These are phyloP conservation scores for Trichoderma atrobrunneum DNA, from an alignment of 2,329 filamentous ascomycete genomes.

Conservation along the genomic window DNA sequence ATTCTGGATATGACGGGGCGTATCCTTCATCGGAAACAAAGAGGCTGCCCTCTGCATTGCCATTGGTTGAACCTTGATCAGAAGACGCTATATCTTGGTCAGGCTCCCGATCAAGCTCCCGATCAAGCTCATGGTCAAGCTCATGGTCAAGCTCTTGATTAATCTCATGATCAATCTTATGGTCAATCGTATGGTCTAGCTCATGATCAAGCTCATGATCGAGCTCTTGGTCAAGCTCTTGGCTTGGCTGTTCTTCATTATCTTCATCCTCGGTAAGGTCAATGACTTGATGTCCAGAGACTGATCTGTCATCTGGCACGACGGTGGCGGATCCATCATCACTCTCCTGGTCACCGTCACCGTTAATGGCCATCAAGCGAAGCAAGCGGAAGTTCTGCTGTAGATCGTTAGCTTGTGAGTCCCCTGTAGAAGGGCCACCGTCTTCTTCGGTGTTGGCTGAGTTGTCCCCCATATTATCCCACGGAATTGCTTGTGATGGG, in stretches of 20 bases:
- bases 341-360: not conserved
- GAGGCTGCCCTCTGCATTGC: not conserved
- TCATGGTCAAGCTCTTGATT: not conserved
- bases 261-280: constrained; percentile 10
- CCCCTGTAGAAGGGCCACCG: not conserved
- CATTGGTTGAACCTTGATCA: not conserved
- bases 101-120: too few species aligned
- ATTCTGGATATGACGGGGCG: not conserved
- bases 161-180: too few species aligned
- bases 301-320: constrained; percentile 7
- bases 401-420: not conserved
- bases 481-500: not conserved
- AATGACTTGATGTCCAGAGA: not conserved
- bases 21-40: constrained; percentile 4
- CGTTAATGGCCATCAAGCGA: not conserved
- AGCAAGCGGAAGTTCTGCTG: not conserved
- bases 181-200: not conserved
- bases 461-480: not conserved
- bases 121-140: not conserved
- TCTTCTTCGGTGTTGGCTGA: not conserved
- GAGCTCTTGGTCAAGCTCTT: not conserved
- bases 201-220: not conserved
- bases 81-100: not conserved
- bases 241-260: not conserved
- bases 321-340: constrained; percentile 9